Percentiles rank a stretch among this genome's conserved stretches.
Evolutionary conservation across 208 protist genomes (phyloP).

Genomic region (Tritrichomonas musculus): DNA sequence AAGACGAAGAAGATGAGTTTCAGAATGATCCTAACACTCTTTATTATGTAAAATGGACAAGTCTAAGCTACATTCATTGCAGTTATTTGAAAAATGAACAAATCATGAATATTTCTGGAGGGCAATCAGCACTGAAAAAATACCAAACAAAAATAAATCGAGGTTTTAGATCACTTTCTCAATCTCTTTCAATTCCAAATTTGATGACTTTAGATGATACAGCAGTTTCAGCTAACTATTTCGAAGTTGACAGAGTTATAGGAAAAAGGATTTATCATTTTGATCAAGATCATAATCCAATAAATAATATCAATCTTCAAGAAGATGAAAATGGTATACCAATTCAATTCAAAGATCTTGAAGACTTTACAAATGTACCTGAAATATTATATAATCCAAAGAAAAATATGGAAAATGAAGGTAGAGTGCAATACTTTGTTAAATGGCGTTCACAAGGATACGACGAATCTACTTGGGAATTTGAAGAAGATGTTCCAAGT

Average conservation of each 20-base stretch:
- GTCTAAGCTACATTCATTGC: neutral
- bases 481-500: neutral
- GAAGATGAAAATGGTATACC: no score
- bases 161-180: neutral
- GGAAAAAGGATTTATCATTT: neutral
- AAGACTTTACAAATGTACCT: no score
- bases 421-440: conserved; percentile 48
- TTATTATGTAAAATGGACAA: neutral
- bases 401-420: neutral
- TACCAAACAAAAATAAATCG: neutral
- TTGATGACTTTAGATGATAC: neutral
- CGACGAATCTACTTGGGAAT: conserved; percentile 57
- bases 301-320: no score
- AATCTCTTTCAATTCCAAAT: neutral
- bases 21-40: neutral
- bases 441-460: conserved; percentile 58
- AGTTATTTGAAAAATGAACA: neutral
- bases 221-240: neutral
- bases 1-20: neutral
- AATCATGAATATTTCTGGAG: neutral
- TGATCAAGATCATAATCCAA: conserved; percentile 37
- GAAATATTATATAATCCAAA: no score
- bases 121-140: neutral
- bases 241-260: neutral
- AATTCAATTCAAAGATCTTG: no score